A percentile compares a stretch with the other conserved stretches of the same genome.
phyloP scores from a whole-genome alignment of 2,329 filamentous ascomycete genomes.

The Xylaria multiplex region DNA sequence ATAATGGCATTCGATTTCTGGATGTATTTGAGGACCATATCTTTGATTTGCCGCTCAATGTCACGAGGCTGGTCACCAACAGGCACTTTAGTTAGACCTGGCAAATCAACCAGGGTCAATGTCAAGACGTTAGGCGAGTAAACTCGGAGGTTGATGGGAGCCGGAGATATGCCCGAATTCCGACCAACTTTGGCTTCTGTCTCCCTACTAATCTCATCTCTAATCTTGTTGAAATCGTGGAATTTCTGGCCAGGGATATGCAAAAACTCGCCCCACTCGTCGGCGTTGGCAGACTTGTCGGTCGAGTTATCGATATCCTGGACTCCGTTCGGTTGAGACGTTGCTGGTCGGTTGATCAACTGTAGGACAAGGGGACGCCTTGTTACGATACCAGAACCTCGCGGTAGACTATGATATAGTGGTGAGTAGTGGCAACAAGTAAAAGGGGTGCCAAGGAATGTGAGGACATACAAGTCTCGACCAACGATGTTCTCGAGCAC shows the following conservation, averaged over 20 bases:
- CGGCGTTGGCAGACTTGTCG: conserved; percentile 88
- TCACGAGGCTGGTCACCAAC: conserved; percentile 96
- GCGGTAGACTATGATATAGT: conserved; percentile 74
- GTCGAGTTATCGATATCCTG: conserved; percentile 72
- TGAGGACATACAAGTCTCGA: conserved; percentile 86
- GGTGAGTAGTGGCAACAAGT: conserved; percentile 16
- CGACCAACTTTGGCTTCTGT: conserved; percentile 95
- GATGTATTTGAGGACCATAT: conserved; percentile 99
- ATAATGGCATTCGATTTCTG: conserved; percentile 99
- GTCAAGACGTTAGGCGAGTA: conserved; percentile 99
- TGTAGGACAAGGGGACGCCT: conserved; percentile 95
- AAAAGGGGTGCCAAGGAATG: conserved; percentile 19
- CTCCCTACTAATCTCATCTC: conserved; percentile 96
- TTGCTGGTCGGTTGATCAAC: conserved; percentile 87
- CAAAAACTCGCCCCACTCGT: conserved; percentile 99
- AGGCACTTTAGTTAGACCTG: conserved; percentile 94
- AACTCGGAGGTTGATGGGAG: conserved; percentile 96
- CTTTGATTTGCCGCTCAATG: conserved; percentile 94
- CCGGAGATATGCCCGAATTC: conserved; percentile 95
- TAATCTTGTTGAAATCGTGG: conserved; percentile 97
- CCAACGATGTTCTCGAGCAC: conserved; percentile 99
- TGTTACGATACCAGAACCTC: conserved; percentile 97
- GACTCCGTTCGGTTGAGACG: conserved; percentile 75
- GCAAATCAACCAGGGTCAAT: conserved; percentile 93
- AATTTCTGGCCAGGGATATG: conserved; percentile 98